Evolutionary conservation across 805 yeast species (phyloP).

Genomic region (Kuraishia capsulata): DNA sequence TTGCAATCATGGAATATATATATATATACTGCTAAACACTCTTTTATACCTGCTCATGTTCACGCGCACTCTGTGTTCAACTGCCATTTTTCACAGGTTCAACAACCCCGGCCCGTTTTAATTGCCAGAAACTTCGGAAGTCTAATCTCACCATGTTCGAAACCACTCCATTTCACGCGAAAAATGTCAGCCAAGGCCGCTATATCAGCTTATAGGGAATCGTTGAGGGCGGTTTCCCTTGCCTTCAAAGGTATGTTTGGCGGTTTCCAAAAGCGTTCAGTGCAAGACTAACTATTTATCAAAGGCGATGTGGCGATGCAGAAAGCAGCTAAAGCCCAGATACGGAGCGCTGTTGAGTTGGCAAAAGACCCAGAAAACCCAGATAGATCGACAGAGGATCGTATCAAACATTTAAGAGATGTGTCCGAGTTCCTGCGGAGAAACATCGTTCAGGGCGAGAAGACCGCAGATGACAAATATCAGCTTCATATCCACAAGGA

Average conservation of each 20-base stretch:
- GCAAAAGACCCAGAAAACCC: constrained; percentile 30
- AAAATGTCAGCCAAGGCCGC: not conserved
- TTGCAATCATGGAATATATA: too few species aligned
- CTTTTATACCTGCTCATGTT: too few species aligned
- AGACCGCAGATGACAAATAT: constrained; percentile 33
- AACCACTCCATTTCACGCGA: not conserved
- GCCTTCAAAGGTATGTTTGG: constrained; percentile 37
- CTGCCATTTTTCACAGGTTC: too few species aligned
- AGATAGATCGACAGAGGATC: constrained; percentile 34
- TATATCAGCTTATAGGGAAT: constrained; percentile 48
- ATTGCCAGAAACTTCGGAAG: too few species aligned
- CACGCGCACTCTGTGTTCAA: too few species aligned
- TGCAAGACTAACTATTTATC: not conserved
- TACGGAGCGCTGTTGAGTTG: constrained; percentile 42
- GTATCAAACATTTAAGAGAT: constrained; percentile 51
- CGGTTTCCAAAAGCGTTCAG: not conserved
- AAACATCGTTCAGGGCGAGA: constrained; percentile 83
- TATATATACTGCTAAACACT: too few species aligned
- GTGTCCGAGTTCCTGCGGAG: constrained; percentile 60
- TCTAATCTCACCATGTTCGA: too few species aligned
- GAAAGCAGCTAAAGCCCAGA: constrained; percentile 49
- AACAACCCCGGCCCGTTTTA: too few species aligned
- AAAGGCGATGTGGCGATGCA: constrained; percentile 36
- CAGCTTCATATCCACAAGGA: constrained; percentile 65
- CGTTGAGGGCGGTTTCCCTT: constrained; percentile 54